Evolutionary conservation across 2,329 filamentous ascomycete genomes (phyloP).

Genomic region (Penicillium sp.): DNA sequence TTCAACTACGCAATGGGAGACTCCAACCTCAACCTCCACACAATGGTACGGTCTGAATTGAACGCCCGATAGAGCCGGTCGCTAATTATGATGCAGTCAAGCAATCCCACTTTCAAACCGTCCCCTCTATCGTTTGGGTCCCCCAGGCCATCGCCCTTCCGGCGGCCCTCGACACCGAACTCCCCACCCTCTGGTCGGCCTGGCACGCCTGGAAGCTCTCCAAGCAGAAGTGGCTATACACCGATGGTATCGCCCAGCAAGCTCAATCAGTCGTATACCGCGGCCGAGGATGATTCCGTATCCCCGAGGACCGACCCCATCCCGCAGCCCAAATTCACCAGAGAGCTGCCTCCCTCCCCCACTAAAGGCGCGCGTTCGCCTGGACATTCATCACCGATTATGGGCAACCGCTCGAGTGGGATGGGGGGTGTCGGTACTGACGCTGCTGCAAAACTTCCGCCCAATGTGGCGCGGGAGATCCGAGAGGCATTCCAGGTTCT

Average conservation of each 20-base stretch:
- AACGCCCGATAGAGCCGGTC: not conserved
- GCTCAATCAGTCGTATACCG: slow-evolving; percentile 47
- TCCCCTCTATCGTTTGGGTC: slow-evolving; percentile 71
- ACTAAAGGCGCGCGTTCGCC: slow-evolving; percentile 35
- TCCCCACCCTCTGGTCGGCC: slow-evolving; percentile 55
- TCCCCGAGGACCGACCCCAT: slow-evolving; percentile 31
- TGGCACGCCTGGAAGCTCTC: slow-evolving; percentile 50
- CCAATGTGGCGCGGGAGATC: slow-evolving; percentile 79
- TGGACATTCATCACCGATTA: slow-evolving; percentile 29
- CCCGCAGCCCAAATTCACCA: slow-evolving; percentile 34
- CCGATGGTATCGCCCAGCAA: slow-evolving; percentile 49
- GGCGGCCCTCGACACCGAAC: slow-evolving; percentile 62
- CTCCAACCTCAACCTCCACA: slow-evolving; percentile 1
- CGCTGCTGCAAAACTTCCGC: slow-evolving; percentile 59
- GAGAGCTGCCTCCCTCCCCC: slow-evolving; percentile 41
- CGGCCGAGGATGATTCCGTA: slow-evolving; percentile 40
- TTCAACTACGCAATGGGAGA: slow-evolving; percentile 1
- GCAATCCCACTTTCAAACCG: slow-evolving; percentile 65
- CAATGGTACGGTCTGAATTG: slow-evolving; percentile 20
- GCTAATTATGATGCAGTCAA: slow-evolving; percentile 33
- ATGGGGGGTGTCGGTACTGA: slow-evolving; percentile 30
- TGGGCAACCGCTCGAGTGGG: slow-evolving; percentile 24
- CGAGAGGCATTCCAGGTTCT: slow-evolving; percentile 92
- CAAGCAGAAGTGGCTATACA: slow-evolving; percentile 40
- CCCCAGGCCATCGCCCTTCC: slow-evolving; percentile 67